Percentiles rank a stretch among this genome's conserved stretches.
Evolutionary conservation across 768 basidiomycete species (phyloP).

Genomic region (Serendipita sp.): DNA sequence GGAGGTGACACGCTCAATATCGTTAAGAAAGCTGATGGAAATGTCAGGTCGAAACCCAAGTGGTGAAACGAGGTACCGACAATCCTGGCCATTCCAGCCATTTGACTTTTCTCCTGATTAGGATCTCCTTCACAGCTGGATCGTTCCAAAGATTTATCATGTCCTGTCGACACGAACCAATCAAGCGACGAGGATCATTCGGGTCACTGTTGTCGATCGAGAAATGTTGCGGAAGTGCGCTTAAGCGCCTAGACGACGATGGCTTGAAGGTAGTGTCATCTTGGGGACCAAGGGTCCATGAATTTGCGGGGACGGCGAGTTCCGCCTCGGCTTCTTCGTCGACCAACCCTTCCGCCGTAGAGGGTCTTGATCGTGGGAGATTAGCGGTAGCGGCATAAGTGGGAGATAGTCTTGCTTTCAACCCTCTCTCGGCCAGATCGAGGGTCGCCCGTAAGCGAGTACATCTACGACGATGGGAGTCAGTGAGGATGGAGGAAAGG

Average conservation of each 20-base stretch:
- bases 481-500: background rate
- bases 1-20: slow-evolving; percentile 32
- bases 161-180: slow-evolving; percentile 27
- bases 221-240: background rate
- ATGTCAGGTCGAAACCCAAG: background rate
- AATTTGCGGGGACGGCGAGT: background rate
- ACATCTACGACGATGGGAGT: background rate
- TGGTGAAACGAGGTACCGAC: slow-evolving; percentile 24
- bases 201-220: background rate
- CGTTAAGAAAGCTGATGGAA: slow-evolving; percentile 30
- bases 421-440: background rate
- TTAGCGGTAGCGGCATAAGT: background rate
- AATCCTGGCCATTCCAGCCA: slow-evolving; percentile 46
- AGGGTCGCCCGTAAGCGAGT: background rate
- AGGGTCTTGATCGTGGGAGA: background rate
- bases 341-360: slow-evolving; percentile 1
- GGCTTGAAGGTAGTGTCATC: background rate
- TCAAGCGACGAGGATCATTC: slow-evolving; percentile 1
- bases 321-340: slow-evolving; percentile 2
- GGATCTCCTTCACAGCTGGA: slow-evolving; percentile 25
- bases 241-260: background rate
- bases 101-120: slow-evolving; percentile 28
- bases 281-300: background rate
- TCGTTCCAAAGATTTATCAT: slow-evolving; percentile 40
- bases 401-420: background rate